Base-by-base conservation (phyloP, 331 rosid genomes). In the Rosa hybrid region DNA sequence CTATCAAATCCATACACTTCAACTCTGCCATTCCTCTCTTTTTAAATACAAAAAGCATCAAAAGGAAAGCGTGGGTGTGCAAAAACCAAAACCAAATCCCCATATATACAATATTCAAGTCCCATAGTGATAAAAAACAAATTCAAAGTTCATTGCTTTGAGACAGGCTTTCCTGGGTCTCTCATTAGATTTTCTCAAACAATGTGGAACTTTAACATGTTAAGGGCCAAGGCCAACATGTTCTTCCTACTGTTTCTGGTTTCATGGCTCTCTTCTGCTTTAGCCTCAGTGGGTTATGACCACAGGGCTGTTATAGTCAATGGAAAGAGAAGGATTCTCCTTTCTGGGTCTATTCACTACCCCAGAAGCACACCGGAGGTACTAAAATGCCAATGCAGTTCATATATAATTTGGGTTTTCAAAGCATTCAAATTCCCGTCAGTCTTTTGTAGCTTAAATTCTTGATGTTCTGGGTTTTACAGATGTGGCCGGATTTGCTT, bases 301-400 rank as follows among this genome's bases (percentile, higher is more conserved):
- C 94, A 87, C 86, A 93, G 87, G 84, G 97, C 98, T 57, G 84
- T 96, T 46, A 4, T 86, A 10, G 75, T 96, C 50, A 81, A 91
- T 88, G 99, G 98, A 12, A 82, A 84, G 30, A 90, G 92, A 88
- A 90, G 88, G 80, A 84, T 96, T 81, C 76, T 96, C 63, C 75
- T 96, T 48, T 96, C 99, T 77, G 99, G 98, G 1, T 96, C 99
- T 76, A 91, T 96, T 69, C 99, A 96, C 84, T 96, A 93, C 67
- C 98, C 99, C 72, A 93, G 98, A 93, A 93, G 98, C 91, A 96
- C 99, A 68, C 96, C 94, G 13, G 84, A 90, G 91, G 99, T 89
- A 83, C 57, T 13, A n/a, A 44, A 34, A 48, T 79, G 78, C 77
- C 84, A 86, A 74, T 87, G 81, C 72, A 79, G 76, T 82, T 82